Evolutionary conservation across 805 yeast genomes (phyloP).

Genomic region (Candida sonorensis): DNA sequence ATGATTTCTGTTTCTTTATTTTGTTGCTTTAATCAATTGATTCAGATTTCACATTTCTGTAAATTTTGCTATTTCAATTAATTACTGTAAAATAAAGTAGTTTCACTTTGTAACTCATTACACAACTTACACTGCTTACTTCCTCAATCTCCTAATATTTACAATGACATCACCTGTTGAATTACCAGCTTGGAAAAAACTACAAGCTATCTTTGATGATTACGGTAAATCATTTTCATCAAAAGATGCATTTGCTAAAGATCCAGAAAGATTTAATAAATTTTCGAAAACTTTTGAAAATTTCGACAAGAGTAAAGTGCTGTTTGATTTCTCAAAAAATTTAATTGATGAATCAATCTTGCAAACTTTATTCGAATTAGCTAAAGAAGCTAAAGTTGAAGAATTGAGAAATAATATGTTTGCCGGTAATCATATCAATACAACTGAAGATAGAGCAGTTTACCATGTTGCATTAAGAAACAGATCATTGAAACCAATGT

Average conservation of each 20-base stretch:
- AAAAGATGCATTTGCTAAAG: slow-evolving; percentile 69
- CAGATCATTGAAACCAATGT: slow-evolving; percentile 77
- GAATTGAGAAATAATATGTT: slow-evolving; percentile 85
- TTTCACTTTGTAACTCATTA: too few species aligned
- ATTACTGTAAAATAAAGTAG: too few species aligned
- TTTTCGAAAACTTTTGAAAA: slow-evolving; percentile 73
- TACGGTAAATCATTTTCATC: slow-evolving; percentile 69
- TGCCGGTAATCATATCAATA: slow-evolving; percentile 87
- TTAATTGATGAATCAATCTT: slow-evolving; percentile 81
- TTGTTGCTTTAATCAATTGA: too few species aligned
- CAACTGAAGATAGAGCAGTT: slow-evolving; percentile 95
- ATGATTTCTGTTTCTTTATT: too few species aligned
- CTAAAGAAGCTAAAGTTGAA: slow-evolving; percentile 86
- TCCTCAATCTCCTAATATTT: not conserved
- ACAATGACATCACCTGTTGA: slow-evolving; percentile 37
- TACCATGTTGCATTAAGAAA: slow-evolving; percentile 96
- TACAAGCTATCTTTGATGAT: slow-evolving; percentile 63
- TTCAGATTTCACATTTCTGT: too few species aligned
- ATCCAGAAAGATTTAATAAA: slow-evolving; percentile 68
- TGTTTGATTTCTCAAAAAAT: slow-evolving; percentile 95
- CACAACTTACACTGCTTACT: too few species aligned
- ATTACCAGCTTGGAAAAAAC: slow-evolving; percentile 77
- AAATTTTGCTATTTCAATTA: not conserved
- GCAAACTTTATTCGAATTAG: slow-evolving; percentile 61
- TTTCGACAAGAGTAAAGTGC: slow-evolving; percentile 79